These are phyloP conservation scores for Globisporangium perplexum DNA, from an alignment of 352 stramenopile species.

Conservation along the genomic window DNA sequence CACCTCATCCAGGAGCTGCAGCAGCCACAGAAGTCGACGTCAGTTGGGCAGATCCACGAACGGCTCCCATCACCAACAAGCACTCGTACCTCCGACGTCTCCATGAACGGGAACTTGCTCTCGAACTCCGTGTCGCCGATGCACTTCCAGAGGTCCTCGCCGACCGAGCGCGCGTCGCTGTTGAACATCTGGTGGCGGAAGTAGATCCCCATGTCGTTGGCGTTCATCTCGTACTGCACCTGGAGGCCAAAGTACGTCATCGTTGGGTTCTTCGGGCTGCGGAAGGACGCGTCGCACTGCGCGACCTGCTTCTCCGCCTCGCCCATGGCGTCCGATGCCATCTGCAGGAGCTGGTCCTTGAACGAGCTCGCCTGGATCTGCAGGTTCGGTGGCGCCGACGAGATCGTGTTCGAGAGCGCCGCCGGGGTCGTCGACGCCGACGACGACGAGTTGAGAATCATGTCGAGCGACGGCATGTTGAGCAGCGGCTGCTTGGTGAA, in stretches of 20 bases:
- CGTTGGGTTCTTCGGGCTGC: slow-evolving; percentile 77
- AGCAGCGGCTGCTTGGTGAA: slow-evolving; percentile 88
- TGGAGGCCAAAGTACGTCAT: slow-evolving; percentile 88
- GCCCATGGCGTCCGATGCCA: slow-evolving; percentile 55
- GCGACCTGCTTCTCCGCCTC: slow-evolving; percentile 57
- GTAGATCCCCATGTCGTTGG: slow-evolving; percentile 84
- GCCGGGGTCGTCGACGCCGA: slow-evolving; percentile 48
- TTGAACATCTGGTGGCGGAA: slow-evolving; percentile 84
- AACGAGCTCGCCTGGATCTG: slow-evolving; percentile 78
- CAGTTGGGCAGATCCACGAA: neutral
- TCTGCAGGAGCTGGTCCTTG: slow-evolving; percentile 66
- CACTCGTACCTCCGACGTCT: slow-evolving; percentile 39
- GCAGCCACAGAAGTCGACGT: neutral
- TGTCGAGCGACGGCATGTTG: slow-evolving; percentile 83
- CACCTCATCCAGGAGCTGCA: slow-evolving; percentile 56
- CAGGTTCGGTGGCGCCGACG: slow-evolving; percentile 45
- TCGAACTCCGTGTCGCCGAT: slow-evolving; percentile 68
- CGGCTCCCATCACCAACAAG: neutral
- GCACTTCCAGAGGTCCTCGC: slow-evolving; percentile 77
- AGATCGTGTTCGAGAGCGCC: slow-evolving; percentile 65
- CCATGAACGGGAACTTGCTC: slow-evolving; percentile 81
- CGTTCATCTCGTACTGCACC: slow-evolving; percentile 86
- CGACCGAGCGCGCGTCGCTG: slow-evolving; percentile 55
- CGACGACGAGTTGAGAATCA: slow-evolving; percentile 80
- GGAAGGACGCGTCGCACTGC: slow-evolving; percentile 72